Evolutionary conservation across 2,329 filamentous ascomycete species (phyloP).

Genomic region (Plectosphaerella cucumerina): DNA sequence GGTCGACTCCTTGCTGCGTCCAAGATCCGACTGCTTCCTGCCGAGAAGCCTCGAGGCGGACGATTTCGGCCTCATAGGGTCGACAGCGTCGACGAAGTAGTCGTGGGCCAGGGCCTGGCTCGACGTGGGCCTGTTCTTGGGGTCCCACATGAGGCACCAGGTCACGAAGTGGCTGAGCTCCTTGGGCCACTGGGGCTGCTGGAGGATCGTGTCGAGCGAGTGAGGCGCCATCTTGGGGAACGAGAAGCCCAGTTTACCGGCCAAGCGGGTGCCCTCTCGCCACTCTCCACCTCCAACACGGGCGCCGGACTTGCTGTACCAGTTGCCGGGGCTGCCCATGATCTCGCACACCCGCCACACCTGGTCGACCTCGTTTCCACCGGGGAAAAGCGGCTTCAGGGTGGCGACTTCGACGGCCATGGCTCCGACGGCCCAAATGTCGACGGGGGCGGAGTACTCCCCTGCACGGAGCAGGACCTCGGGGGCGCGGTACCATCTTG

Average conservation of each 20-base stretch:
- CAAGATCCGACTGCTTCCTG: constrained; percentile 84
- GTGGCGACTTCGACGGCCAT: constrained; percentile 99
- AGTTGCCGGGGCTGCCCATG: constrained; percentile 97
- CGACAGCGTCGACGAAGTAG: constrained; percentile 88
- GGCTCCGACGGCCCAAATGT: constrained; percentile 97
- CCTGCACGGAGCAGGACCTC: constrained; percentile 91
- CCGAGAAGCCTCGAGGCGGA: constrained; percentile 79
- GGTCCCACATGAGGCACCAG: constrained; percentile 99
- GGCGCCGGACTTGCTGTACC: constrained; percentile 87
- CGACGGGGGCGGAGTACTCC: constrained; percentile 94
- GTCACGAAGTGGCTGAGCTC: constrained; percentile 91
- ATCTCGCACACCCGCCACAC: constrained; percentile 99
- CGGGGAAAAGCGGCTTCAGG: constrained; percentile 92
- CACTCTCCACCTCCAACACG: constrained; percentile 94
- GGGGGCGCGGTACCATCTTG: constrained; percentile 94
- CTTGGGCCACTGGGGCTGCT: constrained; percentile 84
- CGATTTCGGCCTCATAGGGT: constrained; percentile 88
- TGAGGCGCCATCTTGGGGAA: constrained; percentile 99
- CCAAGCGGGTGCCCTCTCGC: constrained; percentile 89
- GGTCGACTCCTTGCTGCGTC: constrained; percentile 58
- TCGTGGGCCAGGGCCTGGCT: constrained; percentile 92
- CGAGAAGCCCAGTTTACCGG: constrained; percentile 94
- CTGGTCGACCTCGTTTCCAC: constrained; percentile 97
- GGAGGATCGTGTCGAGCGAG: constrained; percentile 90
- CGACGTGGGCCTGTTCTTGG: constrained; percentile 84